These are phyloP conservation scores for Aspergillus novoparasiticus DNA, from an alignment of 2,329 filamentous ascomycete species.

Conservation along the genomic window DNA sequence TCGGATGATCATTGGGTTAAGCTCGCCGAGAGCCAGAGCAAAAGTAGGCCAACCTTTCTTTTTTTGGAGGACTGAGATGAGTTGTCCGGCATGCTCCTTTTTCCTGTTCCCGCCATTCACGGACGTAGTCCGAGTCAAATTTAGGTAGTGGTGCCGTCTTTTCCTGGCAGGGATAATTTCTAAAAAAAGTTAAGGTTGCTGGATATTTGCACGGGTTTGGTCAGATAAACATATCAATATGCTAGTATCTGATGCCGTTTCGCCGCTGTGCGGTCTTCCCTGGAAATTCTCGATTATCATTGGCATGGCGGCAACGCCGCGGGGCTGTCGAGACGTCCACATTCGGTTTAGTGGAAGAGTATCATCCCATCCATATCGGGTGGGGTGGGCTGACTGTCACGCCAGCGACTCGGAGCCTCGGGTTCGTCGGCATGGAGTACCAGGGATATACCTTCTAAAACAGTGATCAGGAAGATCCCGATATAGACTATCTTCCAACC, in stretches of 20 bases:
- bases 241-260: not conserved
- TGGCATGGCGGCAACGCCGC: not conserved
- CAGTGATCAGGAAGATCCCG: not conserved
- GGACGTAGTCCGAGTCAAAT: not conserved
- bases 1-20: not conserved
- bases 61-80: constrained; percentile 31
- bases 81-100: constrained; percentile 35
- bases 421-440: constrained; percentile 3
- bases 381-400: constrained; percentile 9
- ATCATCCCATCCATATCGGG: constrained; percentile 9
- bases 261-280: constrained; percentile 5
- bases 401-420: constrained; percentile 6
- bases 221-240: constrained; percentile 1
- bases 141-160: not conserved
- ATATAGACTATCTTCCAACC: constrained; percentile 1
- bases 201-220: constrained; percentile 1
- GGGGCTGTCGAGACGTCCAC: constrained; percentile 11
- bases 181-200: constrained; percentile 6
- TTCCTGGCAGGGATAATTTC: not conserved
- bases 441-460: not conserved
- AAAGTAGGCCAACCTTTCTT: constrained; percentile 33
- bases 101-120: constrained; percentile 31
- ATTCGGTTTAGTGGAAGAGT: constrained; percentile 15
- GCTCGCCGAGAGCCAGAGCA: not conserved
- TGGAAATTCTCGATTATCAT: constrained; percentile 9